Evolutionary conservation across 2,329 filamentous ascomycete species (phyloP).

Genomic region (Knufia fluminis): DNA sequence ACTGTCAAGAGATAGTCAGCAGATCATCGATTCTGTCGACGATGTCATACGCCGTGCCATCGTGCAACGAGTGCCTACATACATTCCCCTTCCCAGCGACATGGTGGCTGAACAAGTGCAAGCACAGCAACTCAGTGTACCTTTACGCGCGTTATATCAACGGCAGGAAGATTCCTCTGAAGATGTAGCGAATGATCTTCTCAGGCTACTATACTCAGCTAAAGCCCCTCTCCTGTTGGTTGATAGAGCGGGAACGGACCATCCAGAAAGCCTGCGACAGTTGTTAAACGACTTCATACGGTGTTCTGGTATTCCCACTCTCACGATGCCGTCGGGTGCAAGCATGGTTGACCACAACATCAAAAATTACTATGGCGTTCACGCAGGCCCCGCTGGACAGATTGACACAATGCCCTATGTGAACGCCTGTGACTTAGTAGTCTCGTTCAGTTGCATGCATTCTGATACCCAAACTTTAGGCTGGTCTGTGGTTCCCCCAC

Average conservation of each 20-base stretch:
- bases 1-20: slow-evolving; percentile 36
- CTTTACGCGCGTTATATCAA: too few species aligned
- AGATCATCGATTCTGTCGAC: slow-evolving; percentile 43
- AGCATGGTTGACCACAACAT: slow-evolving; percentile 69
- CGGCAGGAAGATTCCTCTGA: too few species aligned
- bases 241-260: slow-evolving; percentile 73
- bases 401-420: slow-evolving; percentile 35
- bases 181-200: slow-evolving; percentile 48
- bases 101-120: slow-evolving; percentile 41
- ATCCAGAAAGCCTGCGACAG: slow-evolving; percentile 62
- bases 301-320: slow-evolving; percentile 67
- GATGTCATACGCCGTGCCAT: slow-evolving; percentile 40
- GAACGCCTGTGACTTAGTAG: slow-evolving; percentile 32
- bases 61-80: slow-evolving; percentile 45
- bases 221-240: slow-evolving; percentile 67
- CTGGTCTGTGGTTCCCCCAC: slow-evolving; percentile 68
- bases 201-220: slow-evolving; percentile 55
- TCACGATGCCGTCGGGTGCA: slow-evolving; percentile 88
- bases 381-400: slow-evolving; percentile 68
- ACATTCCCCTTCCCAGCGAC: slow-evolving; percentile 47
- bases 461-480: slow-evolving; percentile 50
- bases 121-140: slow-evolving; percentile 57
- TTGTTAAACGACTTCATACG: slow-evolving; percentile 66
- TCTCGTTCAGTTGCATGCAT: slow-evolving; percentile 37
- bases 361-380: slow-evolving; percentile 72